phyloP scores from a whole-genome alignment of 2,329 filamentous ascomycete species.

The Penicillium paneum region DNA sequence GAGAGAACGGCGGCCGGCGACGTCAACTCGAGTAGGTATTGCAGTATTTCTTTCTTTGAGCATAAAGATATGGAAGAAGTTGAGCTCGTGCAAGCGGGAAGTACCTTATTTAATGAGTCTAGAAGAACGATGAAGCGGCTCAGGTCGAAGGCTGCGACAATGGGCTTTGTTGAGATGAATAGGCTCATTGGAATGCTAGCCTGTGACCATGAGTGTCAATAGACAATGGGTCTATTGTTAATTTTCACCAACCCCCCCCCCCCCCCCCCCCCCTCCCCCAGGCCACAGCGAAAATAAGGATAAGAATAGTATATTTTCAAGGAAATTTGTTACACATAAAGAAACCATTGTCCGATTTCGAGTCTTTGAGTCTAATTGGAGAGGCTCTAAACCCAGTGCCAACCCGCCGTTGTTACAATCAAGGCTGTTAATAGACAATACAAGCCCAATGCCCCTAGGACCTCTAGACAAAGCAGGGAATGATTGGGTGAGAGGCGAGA shows the following conservation, averaged over 20 bases:
- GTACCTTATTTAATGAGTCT: background rate
- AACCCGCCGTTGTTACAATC: slow-evolving; percentile 12
- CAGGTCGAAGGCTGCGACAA: background rate
- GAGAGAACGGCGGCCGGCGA: slow-evolving; percentile 9
- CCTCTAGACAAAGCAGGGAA: slow-evolving; percentile 5
- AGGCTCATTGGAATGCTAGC: background rate
- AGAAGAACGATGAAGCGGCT: background rate
- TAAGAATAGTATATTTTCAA: background rate
- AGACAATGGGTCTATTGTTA: background rate
- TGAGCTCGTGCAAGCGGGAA: background rate
- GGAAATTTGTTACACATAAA: slow-evolving; percentile 18
- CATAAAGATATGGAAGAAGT: background rate
- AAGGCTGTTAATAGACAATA: slow-evolving; percentile 8
- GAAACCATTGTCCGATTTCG: background rate
- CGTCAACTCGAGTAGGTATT: slow-evolving; percentile 1
- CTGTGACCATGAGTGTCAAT: slow-evolving; percentile 1
- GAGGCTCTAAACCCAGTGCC: slow-evolving; percentile 6
- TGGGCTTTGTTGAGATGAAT: slow-evolving; percentile 6
- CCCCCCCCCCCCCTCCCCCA: background rate
- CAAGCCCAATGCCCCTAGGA: background rate
- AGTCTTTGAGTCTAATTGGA: slow-evolving; percentile 13
- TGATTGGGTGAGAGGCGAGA: slow-evolving; percentile 16
- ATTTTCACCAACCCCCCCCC: background rate
- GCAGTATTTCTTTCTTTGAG: background rate
- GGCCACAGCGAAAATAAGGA: background rate